Conservation (phyloP, 192 early-diverging fungal genomes). For the Rhizoclosmatium globosum region DNA sequence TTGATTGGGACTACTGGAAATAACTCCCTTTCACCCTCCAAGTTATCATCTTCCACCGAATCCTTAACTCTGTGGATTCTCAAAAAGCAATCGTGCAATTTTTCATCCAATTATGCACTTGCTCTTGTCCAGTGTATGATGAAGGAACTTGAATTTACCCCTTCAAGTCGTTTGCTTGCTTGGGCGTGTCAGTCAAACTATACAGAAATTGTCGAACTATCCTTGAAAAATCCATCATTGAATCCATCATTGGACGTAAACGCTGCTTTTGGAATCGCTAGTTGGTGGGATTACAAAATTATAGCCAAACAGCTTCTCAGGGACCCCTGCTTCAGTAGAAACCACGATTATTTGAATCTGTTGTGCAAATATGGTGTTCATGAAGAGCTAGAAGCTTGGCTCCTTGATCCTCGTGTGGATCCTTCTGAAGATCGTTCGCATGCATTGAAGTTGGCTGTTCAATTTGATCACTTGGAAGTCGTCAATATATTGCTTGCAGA, state of each 20-base stretch:
- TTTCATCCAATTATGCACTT: no score
- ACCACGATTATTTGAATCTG: no score
- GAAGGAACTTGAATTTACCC: no score
- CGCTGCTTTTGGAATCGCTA: background rate
- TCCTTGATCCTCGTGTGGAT: background rate
- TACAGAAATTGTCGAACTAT: background rate
- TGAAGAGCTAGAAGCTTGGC: no score
- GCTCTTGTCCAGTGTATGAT: no score
- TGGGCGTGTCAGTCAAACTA: background rate
- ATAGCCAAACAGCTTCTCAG: background rate
- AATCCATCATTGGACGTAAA: background rate
- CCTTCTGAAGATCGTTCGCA: background rate
- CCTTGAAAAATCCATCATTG: background rate
- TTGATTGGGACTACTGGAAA: no score
- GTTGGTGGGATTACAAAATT: background rate
- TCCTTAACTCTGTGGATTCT: no score
- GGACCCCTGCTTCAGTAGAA: background rate
- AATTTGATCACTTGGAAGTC: background rate
- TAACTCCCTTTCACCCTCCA: no score
- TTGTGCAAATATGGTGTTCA: no score
- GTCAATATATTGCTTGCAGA: background rate
- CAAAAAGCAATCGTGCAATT: no score
- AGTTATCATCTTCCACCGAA: no score
- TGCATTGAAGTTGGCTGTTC: background rate
- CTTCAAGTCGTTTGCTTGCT: no score